Base-by-base conservation (phyloP, 1,284 basidiomycete species). In the Fomitopsis palustris region DNA sequence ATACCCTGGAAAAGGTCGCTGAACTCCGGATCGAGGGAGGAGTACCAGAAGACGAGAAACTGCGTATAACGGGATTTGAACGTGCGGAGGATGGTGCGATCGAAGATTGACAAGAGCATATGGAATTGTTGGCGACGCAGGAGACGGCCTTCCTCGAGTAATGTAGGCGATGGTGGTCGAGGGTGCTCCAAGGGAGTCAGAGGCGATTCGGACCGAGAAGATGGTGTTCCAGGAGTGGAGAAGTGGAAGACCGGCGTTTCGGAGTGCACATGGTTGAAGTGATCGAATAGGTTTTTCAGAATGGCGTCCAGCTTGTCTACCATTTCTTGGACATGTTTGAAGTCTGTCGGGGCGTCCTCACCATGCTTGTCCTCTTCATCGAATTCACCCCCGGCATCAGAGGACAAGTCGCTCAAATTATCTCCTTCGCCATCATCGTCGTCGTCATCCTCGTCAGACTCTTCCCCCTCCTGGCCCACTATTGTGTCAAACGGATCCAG, bases 51-150 rank as follows among this genome's bases (percentile, higher is more conserved):
- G 49, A 99, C 70, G 61, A 99, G 81, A 76, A 99, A 99, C 68
- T 99, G 97, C 1, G 95, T 96, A 72, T 99, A 96, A 43, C 96
- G 92, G 0, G 95, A 98, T 71, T 96, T 95, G 78, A 96, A 96
- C 0, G 97, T 99, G 37, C 90, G 91, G 49, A 99, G 84, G 69
- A 99, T 95, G 49, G 89, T 88, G 37, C 94, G 88, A 69, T 96
- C 92, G 70, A 99, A 99, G 64, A 98, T 93, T 64, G 89, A 87
- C 52, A 99, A 85, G 12, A 99, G 86, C 14, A 89, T 86, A 69
- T 93, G 86, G 73, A 98, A 99, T 66, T 92, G 90, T 0, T 81
- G 72, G 21, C 78, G 77, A 3, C 82, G 78, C 23, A 75, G 69
- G 16, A 72, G 67, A 62, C 75, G 78, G 38, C 68, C 67, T 29